phyloP scores from a whole-genome alignment of 75 land plant genomes.

The Sequoia sempervirens region DNA sequence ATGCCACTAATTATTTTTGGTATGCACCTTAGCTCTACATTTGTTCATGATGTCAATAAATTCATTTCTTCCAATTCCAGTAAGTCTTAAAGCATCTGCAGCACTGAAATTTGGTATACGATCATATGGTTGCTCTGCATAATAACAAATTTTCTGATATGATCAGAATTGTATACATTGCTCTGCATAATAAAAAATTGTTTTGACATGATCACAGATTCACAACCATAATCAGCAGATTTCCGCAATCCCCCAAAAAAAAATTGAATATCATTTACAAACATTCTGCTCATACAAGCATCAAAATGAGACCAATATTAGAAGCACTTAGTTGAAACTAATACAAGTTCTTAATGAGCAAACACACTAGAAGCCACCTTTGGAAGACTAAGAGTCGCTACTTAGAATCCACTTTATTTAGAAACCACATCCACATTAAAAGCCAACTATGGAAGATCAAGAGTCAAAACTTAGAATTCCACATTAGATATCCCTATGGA shows the following conservation, averaged over 20 bases:
- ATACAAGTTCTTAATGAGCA: no score
- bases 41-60: constrained; percentile 99
- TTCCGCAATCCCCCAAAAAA: not conserved
- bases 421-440: no score
- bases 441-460: no score
- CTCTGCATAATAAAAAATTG: not conserved
- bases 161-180: constrained; percentile 4
- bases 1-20: not conserved
- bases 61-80: constrained; percentile 98
- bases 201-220: not conserved
- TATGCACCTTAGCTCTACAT: constrained; percentile 89
- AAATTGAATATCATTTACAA: not conserved
- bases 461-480: no score
- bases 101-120: constrained; percentile 99
- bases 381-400: no score
- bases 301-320: no score
- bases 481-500: no score
- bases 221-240: not conserved
- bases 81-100: constrained; percentile 94
- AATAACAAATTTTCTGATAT: constrained; percentile 1
- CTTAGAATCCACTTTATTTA: no score
- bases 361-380: no score
- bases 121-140: constrained; percentile 98
- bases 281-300: no score
- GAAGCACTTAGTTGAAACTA: no score